These are phyloP conservation scores for Kappamyces sp. DNA, from an alignment of 192 early-diverging fungal genomes.

Conservation along the genomic window DNA sequence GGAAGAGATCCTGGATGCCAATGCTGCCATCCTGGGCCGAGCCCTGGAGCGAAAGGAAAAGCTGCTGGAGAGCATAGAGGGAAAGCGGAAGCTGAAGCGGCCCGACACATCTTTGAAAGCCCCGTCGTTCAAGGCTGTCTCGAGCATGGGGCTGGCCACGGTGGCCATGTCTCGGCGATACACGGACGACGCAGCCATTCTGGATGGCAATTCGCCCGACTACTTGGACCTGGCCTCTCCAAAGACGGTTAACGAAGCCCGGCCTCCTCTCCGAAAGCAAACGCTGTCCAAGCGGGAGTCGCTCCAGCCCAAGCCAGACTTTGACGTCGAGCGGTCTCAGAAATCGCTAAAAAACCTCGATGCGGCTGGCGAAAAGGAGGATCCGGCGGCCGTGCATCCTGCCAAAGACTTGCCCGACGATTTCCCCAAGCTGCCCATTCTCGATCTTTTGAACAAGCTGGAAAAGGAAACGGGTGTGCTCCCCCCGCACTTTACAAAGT, in stretches of 20 bases:
- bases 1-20: conserved; percentile 22
- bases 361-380: conserved; percentile 11
- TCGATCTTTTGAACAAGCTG: conserved; percentile 46
- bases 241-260: conserved; percentile 18
- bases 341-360: conserved; percentile 9
- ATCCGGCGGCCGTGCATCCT: too few species aligned
- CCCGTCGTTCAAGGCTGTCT: neutral
- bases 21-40: conserved; percentile 26
- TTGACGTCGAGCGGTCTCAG: neutral
- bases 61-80: conserved; percentile 41
- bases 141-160: neutral
- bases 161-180: conserved; percentile 9
- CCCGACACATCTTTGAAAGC: neutral
- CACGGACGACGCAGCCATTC: conserved; percentile 1
- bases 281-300: neutral
- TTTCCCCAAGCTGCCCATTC: too few species aligned
- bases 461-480: conserved; percentile 56
- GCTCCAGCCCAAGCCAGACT: neutral
- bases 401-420: too few species aligned
- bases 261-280: conserved; percentile 29
- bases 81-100: conserved; percentile 23
- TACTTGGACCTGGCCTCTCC: conserved; percentile 49
- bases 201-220: conserved; percentile 24
- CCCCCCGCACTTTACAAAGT: conserved; percentile 64
- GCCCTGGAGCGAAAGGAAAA: conserved; percentile 35